Evolutionary conservation across 345 rosid genomes (phyloP).

Genomic region (Salix arbutifolia): DNA sequence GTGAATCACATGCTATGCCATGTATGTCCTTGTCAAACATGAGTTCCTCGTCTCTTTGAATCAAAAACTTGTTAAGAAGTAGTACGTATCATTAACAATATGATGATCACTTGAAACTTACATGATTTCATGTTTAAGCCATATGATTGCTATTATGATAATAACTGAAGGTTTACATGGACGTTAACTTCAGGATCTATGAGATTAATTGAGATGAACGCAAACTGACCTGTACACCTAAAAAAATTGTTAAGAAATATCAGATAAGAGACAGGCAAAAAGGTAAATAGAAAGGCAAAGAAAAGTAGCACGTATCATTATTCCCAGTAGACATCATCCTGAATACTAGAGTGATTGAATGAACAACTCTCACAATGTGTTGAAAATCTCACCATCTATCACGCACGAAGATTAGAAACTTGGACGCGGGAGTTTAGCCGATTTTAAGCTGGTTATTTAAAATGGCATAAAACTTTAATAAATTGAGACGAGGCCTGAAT

Average conservation of each 20-base stretch:
- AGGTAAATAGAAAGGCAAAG: not conserved
- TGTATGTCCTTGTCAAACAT: not conserved
- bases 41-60: not conserved
- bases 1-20: not conserved
- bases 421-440: not conserved
- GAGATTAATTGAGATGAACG: rapidly evolving
- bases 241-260: not conserved
- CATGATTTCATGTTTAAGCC: too few relatives aligned
- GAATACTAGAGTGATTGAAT: slow-evolving; percentile 4
- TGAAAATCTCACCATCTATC: too few relatives aligned
- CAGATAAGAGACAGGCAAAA: not conserved
- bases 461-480: not conserved
- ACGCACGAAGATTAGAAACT: too few relatives aligned
- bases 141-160: too few relatives aligned
- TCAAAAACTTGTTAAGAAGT: not conserved
- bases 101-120: too few relatives aligned
- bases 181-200: too few relatives aligned
- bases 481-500: too few relatives aligned
- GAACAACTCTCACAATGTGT: slow-evolving; percentile 1
- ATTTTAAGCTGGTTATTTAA: not conserved
- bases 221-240: too few relatives aligned
- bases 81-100: too few relatives aligned
- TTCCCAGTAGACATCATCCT: slow-evolving; percentile 3
- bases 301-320: not conserved
- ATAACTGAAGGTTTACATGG: rapidly evolving